Evolutionary conservation across 2,329 filamentous ascomycete species (phyloP), one percentile per base, ranked within the genome.

Genomic region (Ascosphaera aggregata): DNA sequence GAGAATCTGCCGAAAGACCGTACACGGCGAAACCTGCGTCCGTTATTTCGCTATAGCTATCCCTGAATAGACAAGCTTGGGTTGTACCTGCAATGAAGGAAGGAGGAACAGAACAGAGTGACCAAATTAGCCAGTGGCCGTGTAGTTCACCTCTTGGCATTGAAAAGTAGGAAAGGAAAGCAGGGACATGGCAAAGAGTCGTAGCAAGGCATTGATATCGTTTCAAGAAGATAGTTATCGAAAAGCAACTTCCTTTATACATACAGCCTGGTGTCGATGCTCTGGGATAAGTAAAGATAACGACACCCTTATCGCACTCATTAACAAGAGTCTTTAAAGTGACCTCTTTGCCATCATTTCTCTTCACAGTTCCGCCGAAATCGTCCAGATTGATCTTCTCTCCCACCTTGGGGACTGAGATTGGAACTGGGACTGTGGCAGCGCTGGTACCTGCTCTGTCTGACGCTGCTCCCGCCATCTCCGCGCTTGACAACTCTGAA

Each of bases 201-300:
- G 5, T 27, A 27, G 22, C 22, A 7, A 7, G 11, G 11, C 11
- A 7, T 35, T 4, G 19, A 24, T n/a, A n/a, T n/a, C n/a, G 17
- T 11, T 11, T 13, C 16, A 20, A 18, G 15, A 35, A 30, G 22
- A 31, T 36, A 24, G 19, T 27, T 36, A 11, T 7, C 22, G 22
- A 32, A 36, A 27, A 39, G 24, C 39, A 22, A 41, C 55, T 18
- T n/a, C n/a, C 24, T 36, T 19, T 16, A 17, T 42, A 57, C 81
- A 71, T 73, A 93, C 86, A 95, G 45, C 86, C 86, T 30, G 82
- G 81, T 17, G 89, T 98, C 19, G 79, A 89, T 9, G 89, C 89
- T 61, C 80, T 91, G 42, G 89, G 89, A 54, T 95, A 95, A 22
- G 85, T 94, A 58, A 98, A 94, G 20, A 95, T 63, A 24, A 93